These are phyloP conservation scores for Dalbergia oliveri DNA, from an alignment of 306 rosid genomes.

Conservation along the genomic window DNA sequence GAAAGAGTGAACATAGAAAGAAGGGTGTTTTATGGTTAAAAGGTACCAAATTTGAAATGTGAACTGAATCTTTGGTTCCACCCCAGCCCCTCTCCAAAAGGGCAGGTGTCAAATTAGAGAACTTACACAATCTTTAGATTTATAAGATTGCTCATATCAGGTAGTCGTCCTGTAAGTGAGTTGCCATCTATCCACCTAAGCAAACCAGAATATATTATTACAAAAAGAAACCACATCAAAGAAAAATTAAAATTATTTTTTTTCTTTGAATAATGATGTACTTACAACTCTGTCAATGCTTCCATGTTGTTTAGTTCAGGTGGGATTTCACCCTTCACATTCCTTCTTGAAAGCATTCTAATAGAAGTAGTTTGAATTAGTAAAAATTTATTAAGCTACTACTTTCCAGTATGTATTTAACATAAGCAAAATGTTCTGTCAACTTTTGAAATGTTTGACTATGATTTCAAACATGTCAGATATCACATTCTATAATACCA, in stretches of 20 bases:
- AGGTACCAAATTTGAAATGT: slow-evolving; percentile 35
- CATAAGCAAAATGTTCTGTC: background rate
- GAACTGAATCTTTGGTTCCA: background rate
- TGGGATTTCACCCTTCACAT: slow-evolving; percentile 74
- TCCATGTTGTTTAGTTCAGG: slow-evolving; percentile 72
- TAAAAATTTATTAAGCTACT: background rate
- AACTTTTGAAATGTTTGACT: background rate
- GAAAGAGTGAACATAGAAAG: slow-evolving; percentile 2
- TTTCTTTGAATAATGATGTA: slow-evolving; percentile 30
- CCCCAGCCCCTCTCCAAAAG: background rate
- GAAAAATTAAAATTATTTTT: background rate
- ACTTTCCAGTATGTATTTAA: background rate
- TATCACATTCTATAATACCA: background rate
- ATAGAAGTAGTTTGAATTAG: slow-evolving; percentile 37
- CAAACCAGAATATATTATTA: slow-evolving; percentile 22
- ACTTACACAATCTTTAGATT: slow-evolving; percentile 83
- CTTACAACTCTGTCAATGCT: slow-evolving; percentile 79
- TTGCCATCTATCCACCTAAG: slow-evolving; percentile 84
- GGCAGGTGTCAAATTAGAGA: slow-evolving; percentile 15
- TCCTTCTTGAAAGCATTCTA: slow-evolving; percentile 74
- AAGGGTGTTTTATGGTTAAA: slow-evolving; percentile 16
- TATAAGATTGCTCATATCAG: slow-evolving; percentile 79
- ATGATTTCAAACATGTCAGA: slow-evolving; percentile 26
- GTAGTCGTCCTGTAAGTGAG: slow-evolving; percentile 70
- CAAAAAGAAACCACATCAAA: background rate